Percentiles rank a stretch among this genome's conserved stretches.
These are phyloP conservation scores for Penicillium steckii DNA, from an alignment of 495 filamentous ascomycete species.

Conservation along the genomic window DNA sequence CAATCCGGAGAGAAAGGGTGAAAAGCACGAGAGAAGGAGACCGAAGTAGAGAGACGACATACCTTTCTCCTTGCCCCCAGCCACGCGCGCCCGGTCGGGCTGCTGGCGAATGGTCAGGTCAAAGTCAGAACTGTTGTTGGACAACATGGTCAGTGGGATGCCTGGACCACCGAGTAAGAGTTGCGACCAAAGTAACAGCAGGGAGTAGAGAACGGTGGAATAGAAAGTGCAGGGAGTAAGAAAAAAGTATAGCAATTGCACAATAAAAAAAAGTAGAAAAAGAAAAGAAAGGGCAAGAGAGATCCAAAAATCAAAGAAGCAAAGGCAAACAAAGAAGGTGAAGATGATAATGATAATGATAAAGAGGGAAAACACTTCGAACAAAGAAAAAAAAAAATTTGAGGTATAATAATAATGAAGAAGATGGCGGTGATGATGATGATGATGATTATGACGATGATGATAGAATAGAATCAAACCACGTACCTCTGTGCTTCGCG, in stretches of 20 bases:
- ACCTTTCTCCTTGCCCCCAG: slow-evolving; percentile 73
- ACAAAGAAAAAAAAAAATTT: too few relatives aligned
- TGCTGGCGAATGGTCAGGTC: slow-evolving; percentile 66
- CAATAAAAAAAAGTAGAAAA: too few relatives aligned
- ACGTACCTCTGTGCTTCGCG: slow-evolving; percentile 44
- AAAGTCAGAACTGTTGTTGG: slow-evolving; percentile 53
- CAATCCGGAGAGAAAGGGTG: not conserved
- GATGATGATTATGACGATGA: too few relatives aligned
- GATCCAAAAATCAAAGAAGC: not conserved
- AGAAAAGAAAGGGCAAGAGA: slow-evolving; percentile 7
- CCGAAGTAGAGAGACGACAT: slow-evolving; percentile 14
- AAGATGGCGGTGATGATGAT: too few relatives aligned
- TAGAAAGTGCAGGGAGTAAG: not conserved
- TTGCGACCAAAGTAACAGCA: slow-evolving; percentile 21
- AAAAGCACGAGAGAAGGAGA: not conserved
- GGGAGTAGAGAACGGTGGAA: slow-evolving; percentile 1
- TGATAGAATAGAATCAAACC: too few relatives aligned
- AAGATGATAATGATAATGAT: too few relatives aligned
- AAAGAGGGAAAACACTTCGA: too few relatives aligned
- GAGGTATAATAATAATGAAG: too few relatives aligned
- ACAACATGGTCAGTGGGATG: slow-evolving; percentile 44
- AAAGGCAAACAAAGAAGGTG: not conserved
- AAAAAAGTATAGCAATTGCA: too few relatives aligned
- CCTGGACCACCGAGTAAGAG: slow-evolving; percentile 33
- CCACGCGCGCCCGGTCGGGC: slow-evolving; percentile 64